phyloP scores from a whole-genome alignment of 2,329 filamentous ascomycete species.

The Cytospora piceae region DNA sequence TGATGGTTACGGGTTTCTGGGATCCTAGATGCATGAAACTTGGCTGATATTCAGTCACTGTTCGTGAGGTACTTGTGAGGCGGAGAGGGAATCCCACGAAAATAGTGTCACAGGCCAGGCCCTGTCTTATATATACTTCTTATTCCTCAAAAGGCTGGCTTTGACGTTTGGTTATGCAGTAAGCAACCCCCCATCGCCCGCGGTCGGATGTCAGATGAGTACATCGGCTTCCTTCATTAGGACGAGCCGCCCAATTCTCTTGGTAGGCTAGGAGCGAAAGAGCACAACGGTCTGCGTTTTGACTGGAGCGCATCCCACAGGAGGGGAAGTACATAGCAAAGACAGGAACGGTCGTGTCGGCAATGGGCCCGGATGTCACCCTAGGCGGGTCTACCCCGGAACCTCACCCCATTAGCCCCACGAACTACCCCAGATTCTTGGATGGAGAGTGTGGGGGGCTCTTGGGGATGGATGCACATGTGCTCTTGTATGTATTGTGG shows the following conservation, averaged over 20 bases:
- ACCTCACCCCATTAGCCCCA: conserved; percentile 1
- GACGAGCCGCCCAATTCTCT: background rate
- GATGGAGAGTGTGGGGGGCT: background rate
- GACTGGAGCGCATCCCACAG: conserved; percentile 23
- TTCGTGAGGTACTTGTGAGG: background rate
- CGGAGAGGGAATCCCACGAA: background rate
- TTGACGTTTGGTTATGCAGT: background rate
- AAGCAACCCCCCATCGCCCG: background rate
- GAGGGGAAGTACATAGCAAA: conserved; percentile 7
- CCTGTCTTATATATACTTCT: background rate
- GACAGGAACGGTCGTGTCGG: conserved; percentile 2
- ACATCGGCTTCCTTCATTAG: conserved; percentile 15
- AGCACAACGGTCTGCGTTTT: background rate
- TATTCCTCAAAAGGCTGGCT: background rate
- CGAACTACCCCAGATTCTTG: conserved; percentile 18
- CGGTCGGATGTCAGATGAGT: conserved; percentile 9
- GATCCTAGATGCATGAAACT: background rate
- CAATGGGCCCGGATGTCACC: conserved; percentile 6
- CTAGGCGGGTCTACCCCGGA: conserved; percentile 5
- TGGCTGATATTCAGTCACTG: background rate
- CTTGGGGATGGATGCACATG: background rate
- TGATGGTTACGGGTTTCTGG: background rate
- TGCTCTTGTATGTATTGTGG: background rate
- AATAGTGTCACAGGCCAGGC: background rate
- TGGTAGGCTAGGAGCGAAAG: background rate